Evolutionary conservation across 2,329 filamentous ascomycete species (phyloP), one percentile per base, ranked within the genome.

Genomic region (Beauveria pseudobassiana): DNA sequence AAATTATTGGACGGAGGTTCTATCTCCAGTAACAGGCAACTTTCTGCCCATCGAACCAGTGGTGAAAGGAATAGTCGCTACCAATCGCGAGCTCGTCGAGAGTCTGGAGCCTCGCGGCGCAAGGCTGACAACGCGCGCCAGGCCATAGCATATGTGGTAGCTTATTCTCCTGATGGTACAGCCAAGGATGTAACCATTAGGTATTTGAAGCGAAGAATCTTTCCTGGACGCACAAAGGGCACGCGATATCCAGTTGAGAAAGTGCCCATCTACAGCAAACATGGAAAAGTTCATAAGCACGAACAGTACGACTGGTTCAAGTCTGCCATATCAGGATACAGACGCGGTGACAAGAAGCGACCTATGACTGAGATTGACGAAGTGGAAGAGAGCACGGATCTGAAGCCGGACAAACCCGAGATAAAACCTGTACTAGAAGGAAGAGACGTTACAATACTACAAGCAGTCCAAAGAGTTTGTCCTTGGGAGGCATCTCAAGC

Each of bases 131-230:
- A 89, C 68, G 86, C 89, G 0, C 93, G 91, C 67, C 93, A 98
- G 72, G 85, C 96, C 14, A 91, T 96, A 69, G 90, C 90, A 51
- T 99, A 99, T 69, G 83, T 96, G 2, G 80, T 98, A 22, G 93
- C 89, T 0, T 91, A 90, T 73, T 91, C 90, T 0, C 76, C 84
- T 3, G 93, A 98, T 70, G 91, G 90, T 2, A 93, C 91, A 0
- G 93, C 91, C 14, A 98, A 98, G 72, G 95, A 99, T 71, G 89
- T 99, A 18, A 99, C 95, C 0, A 87, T 95, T 12, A 85, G 95
- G 30, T 99, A 99, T 72, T 77, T 99, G 8, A 93, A 88, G 69
- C 85, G 88, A 24, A 89, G 89, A 62, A 82, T 88, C 59, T 87
- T 92, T 71, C 95, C 95, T 0, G 93, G 95, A 4, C 89, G 92